phyloP scores from a whole-genome alignment of 345 rosid species.

The Lumnitzera racemosa region DNA sequence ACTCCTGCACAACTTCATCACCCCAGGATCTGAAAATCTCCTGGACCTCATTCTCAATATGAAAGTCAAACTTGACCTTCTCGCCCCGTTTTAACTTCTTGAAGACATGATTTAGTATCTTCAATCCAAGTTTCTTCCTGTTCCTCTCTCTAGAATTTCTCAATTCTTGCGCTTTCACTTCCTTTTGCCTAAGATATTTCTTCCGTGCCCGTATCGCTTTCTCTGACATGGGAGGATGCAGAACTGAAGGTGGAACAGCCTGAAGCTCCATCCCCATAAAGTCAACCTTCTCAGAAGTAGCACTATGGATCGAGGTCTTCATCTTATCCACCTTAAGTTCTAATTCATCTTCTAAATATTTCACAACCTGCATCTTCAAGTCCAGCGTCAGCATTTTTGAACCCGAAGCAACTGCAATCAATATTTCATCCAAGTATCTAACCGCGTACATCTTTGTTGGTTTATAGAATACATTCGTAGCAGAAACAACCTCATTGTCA shows the following conservation, averaged over 20 bases:
- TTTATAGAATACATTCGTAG: conserved; percentile 45
- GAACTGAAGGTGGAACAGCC: conserved; percentile 81
- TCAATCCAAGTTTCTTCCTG: conserved; percentile 68
- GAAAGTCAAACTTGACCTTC: conserved; percentile 42
- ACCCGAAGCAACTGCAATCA: conserved; percentile 60
- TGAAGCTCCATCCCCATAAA: conserved; percentile 84
- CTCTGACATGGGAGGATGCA: conserved; percentile 74
- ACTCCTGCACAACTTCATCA: conserved; percentile 64
- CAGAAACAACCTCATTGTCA: conserved; percentile 18
- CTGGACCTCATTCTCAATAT: conserved; percentile 59
- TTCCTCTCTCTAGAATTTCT: conserved; percentile 81
- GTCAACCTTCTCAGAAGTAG: conserved; percentile 66
- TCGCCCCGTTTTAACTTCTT: conserved; percentile 63
- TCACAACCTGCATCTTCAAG: conserved; percentile 49
- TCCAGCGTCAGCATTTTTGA: conserved; percentile 57
- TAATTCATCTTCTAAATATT: conserved; percentile 46
- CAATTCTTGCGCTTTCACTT: conserved; percentile 63
- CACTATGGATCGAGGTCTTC: conserved; percentile 68
- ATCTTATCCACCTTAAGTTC: conserved; percentile 55
- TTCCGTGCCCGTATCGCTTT: conserved; percentile 82
- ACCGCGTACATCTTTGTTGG: conserved; percentile 62
- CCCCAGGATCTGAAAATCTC: conserved; percentile 66
- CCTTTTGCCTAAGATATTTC: conserved; percentile 83
- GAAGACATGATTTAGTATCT: conserved; percentile 56
- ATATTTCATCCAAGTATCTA: conserved; percentile 87